Conservation (phyloP, 768 basidiomycete species). For the Candolleomyces eurysporus region DNA sequence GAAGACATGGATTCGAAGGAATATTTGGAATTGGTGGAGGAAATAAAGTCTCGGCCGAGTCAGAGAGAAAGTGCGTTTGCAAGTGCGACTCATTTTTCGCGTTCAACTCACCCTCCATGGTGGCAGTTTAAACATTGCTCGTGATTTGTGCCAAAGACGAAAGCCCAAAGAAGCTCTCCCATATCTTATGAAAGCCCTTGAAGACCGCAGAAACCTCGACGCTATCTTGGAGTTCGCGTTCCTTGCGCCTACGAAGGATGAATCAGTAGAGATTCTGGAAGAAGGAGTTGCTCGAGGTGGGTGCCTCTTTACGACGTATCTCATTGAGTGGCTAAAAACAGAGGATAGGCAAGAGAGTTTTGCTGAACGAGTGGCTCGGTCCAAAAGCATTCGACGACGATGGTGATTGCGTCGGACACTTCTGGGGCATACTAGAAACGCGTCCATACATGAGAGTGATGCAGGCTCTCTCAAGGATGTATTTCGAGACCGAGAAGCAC, state of each 20-base stretch:
- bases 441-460: slow-evolving; percentile 3
- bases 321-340: background rate
- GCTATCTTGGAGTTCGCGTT: slow-evolving; percentile 36
- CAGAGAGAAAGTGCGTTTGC: background rate
- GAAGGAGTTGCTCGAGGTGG: slow-evolving; percentile 17
- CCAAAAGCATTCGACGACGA: slow-evolving; percentile 1
- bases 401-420: background rate
- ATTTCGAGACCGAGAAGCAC: background rate
- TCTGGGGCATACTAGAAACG: background rate
- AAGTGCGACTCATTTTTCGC: background rate
- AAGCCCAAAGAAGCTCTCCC: slow-evolving; percentile 35
- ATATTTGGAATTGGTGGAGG: background rate
- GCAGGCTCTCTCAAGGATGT: background rate
- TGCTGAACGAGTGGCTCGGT: background rate
- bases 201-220: slow-evolving; percentile 40
- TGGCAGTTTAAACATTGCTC: slow-evolving; percentile 34
- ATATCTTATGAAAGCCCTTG: slow-evolving; percentile 37
- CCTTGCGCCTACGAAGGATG: slow-evolving; percentile 3
- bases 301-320: background rate
- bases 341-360: background rate
- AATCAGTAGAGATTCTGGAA: slow-evolving; percentile 25
- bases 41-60: background rate
- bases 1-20: background rate
- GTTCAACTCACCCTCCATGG: background rate
- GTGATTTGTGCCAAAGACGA: slow-evolving; percentile 29